Conservation (phyloP, 2,329 filamentous ascomycete species). For the Salinomyces thailandicus region DNA sequence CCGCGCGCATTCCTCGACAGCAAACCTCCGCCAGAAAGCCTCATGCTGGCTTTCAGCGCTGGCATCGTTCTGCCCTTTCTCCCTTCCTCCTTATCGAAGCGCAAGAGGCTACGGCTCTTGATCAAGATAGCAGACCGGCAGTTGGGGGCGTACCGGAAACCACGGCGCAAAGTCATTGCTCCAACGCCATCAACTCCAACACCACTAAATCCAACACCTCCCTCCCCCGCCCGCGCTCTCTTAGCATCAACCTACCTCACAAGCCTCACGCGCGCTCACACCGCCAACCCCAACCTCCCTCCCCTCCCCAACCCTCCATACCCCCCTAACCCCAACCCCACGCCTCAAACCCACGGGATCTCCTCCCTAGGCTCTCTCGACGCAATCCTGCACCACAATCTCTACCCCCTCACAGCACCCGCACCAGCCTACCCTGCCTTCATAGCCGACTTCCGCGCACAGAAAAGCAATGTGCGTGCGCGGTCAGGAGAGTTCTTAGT, state of each 20-base stretch:
- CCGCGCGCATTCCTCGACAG: slow-evolving; percentile 34
- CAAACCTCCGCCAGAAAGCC: slow-evolving; percentile 30
- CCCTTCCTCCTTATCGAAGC: slow-evolving; percentile 25
- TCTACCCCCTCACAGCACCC: slow-evolving; percentile 19
- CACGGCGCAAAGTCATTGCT: slow-evolving; percentile 29
- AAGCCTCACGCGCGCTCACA: slow-evolving; percentile 33
- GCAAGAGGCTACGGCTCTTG: slow-evolving; percentile 30
- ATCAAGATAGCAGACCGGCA: slow-evolving; percentile 34
- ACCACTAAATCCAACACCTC: too few species aligned
- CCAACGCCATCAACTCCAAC: too few species aligned
- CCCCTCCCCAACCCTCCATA: too few species aligned
- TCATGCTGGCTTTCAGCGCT: slow-evolving; percentile 40
- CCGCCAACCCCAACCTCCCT: slow-evolving; percentile 27
- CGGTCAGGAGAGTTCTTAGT: slow-evolving; percentile 38
- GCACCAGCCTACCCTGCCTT: slow-evolving; percentile 24
- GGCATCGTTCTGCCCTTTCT: slow-evolving; percentile 37
- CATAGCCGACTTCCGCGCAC: slow-evolving; percentile 29
- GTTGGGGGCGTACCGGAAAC: slow-evolving; percentile 35
- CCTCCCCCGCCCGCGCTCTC: too few species aligned
- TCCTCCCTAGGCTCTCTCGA: slow-evolving; percentile 32
- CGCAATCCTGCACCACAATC: slow-evolving; percentile 21
- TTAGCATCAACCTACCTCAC: too few species aligned
- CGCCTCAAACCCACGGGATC: slow-evolving; percentile 36
- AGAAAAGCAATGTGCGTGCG: slow-evolving; percentile 33
- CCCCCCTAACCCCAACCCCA: slow-evolving; percentile 20